These are phyloP conservation scores for Raffaelea arxii DNA, from an alignment of 2,329 filamentous ascomycete species.

Conservation along the genomic window DNA sequence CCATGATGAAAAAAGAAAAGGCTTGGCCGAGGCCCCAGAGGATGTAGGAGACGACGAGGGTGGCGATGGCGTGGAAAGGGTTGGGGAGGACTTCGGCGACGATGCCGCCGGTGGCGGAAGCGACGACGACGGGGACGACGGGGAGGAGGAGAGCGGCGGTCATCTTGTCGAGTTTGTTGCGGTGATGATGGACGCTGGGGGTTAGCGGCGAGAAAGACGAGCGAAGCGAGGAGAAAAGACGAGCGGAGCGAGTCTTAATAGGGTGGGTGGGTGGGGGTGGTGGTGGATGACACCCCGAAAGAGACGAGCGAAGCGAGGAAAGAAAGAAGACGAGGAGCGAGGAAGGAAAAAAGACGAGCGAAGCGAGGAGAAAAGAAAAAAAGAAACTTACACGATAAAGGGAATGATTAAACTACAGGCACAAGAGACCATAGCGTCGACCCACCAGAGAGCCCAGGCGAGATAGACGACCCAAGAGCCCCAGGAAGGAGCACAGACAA, in stretches of 20 bases:
- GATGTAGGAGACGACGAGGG: constrained; percentile 55
- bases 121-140: constrained; percentile 52
- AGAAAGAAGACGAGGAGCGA: too few relatives aligned
- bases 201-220: not conserved
- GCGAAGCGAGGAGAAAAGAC: not conserved
- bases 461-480: constrained; percentile 38
- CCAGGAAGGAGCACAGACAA: constrained; percentile 51
- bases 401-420: constrained; percentile 36
- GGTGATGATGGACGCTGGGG: constrained; percentile 14
- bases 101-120: constrained; percentile 53
- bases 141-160: constrained; percentile 53
- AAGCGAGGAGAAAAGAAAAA: too few relatives aligned
- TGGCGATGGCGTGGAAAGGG: constrained; percentile 45
- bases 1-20: constrained; percentile 52
- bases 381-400: constrained; percentile 37
- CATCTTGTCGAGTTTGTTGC: constrained; percentile 30
- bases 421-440: constrained; percentile 35
- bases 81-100: constrained; percentile 51
- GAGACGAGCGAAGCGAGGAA: too few relatives aligned
- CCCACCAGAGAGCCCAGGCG: constrained; percentile 45
- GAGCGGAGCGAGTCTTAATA: not conserved
- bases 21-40: constrained; percentile 55
- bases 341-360: too few relatives aligned
- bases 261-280: not conserved
- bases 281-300: too few relatives aligned